These are phyloP conservation scores for Bremia lactucae DNA, from an alignment of 352 stramenopile species.

Conservation along the genomic window DNA sequence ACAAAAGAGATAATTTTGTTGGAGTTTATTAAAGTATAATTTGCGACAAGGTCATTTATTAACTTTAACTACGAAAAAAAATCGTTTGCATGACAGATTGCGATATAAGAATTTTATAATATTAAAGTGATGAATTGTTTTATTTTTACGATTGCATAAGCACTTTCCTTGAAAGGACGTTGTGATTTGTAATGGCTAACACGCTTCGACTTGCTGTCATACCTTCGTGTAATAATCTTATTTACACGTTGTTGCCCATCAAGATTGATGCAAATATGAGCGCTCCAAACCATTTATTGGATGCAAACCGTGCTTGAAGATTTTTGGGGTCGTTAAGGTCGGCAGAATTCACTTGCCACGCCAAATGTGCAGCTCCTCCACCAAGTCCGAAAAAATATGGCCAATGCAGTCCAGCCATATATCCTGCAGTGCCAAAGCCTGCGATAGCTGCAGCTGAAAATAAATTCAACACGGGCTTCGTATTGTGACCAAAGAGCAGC, in stretches of 20 bases:
- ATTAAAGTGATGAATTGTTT: no score
- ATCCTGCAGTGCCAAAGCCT: slow-evolving; percentile 56
- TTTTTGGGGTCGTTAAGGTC: slow-evolving; percentile 91
- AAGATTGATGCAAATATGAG: slow-evolving; percentile 80
- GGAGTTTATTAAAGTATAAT: no score
- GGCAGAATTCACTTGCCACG: slow-evolving; percentile 95
- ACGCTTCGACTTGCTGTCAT: no score
- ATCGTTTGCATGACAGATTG: no score
- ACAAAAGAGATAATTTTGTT: no score
- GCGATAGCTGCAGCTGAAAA: slow-evolving; percentile 64
- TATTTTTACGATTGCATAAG: no score
- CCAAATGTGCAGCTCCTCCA: slow-evolving; percentile 85
- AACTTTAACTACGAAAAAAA: no score
- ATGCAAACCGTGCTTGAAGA: slow-evolving; percentile 88
- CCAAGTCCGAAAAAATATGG: slow-evolving; percentile 87
- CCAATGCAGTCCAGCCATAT: slow-evolving; percentile 72
- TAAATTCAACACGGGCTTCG: slow-evolving; percentile 87
- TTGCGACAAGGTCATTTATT: no score
- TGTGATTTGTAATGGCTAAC: no score
- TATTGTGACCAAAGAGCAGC: slow-evolving; percentile 91
- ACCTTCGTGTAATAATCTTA: no score
- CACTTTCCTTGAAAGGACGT: no score
- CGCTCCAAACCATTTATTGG: slow-evolving; percentile 87
- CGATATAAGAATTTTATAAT: no score
- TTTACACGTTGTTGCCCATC: slow-evolving; percentile 57